A percentile compares a stretch with the other conserved stretches of the same genome.
Conservation (phyloP, 2,329 filamentous ascomycete genomes). For the Diaporthe helianthi region DNA sequence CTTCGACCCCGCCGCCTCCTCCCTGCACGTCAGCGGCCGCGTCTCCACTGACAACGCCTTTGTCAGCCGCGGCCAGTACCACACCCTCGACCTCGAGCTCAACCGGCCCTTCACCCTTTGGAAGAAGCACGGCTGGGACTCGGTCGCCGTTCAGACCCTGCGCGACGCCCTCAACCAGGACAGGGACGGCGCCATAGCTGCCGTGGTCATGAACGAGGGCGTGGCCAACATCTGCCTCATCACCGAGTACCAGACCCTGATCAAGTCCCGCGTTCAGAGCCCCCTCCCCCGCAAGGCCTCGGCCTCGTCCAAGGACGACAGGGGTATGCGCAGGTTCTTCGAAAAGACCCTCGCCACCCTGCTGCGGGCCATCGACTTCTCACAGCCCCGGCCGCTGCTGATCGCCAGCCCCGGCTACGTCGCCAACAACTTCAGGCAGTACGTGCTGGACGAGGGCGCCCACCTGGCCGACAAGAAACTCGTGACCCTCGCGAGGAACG, state of each 20-base stretch:
- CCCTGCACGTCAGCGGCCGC: conserved; percentile 63
- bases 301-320: conserved; percentile 69
- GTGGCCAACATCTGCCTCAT: conserved; percentile 84
- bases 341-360: conserved; percentile 78
- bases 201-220: conserved; percentile 93
- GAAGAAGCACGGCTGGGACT: conserved; percentile 90
- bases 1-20: conserved; percentile 63
- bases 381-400: conserved; percentile 73
- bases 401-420: conserved; percentile 91
- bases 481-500: conserved; percentile 64
- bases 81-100: conserved; percentile 80
- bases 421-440: conserved; percentile 79
- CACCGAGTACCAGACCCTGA: conserved; percentile 78
- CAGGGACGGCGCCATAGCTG: conserved; percentile 81
- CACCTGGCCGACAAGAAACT: conserved; percentile 73
- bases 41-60: conserved; percentile 60
- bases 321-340: conserved; percentile 80
- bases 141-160: conserved; percentile 79
- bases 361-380: conserved; percentile 78
- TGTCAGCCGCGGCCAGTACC: conserved; percentile 62
- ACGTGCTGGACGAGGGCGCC: conserved; percentile 67
- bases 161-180: conserved; percentile 80
- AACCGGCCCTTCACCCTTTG: conserved; percentile 87
- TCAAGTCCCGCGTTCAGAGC: conserved; percentile 74
- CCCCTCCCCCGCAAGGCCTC: conserved; percentile 72